Percentiles rank a stretch among this genome's conserved stretches.
phyloP scores from a whole-genome alignment of 805 yeast species.

The Candida peoriensis region DNA sequence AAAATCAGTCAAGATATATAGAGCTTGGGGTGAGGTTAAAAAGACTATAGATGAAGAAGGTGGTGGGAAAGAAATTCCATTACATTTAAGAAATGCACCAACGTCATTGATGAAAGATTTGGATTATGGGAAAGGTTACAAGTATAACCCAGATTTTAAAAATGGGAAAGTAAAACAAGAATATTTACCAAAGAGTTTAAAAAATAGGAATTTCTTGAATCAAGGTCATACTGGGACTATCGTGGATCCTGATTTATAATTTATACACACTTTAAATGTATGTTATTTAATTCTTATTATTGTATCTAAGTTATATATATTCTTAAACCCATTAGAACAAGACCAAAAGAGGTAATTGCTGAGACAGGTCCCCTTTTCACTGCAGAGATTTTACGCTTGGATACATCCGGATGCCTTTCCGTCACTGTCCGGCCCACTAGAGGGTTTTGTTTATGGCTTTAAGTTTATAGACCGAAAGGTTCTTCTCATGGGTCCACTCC shows the following conservation, averaged over 20 bases:
- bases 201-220: slow-evolving; percentile 43
- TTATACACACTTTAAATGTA: too few species aligned
- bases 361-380: too few species aligned
- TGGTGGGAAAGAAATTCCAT: slow-evolving; percentile 48
- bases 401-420: too few species aligned
- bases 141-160: slow-evolving; percentile 77
- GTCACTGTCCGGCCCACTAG: too few species aligned
- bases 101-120: slow-evolving; percentile 83
- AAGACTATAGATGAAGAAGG: slow-evolving; percentile 44
- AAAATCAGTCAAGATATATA: slow-evolving; percentile 81
- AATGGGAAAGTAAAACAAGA: slow-evolving; percentile 72
- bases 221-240: slow-evolving; percentile 51
- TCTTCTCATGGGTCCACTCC: too few species aligned
- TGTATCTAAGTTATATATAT: too few species aligned
- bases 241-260: slow-evolving; percentile 39
- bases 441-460: too few species aligned
- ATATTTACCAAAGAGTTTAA: slow-evolving; percentile 65
- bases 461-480: too few species aligned
- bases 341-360: too few species aligned
- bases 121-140: slow-evolving; percentile 81
- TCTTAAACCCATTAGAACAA: too few species aligned
- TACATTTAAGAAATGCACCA: slow-evolving; percentile 93
- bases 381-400: too few species aligned
- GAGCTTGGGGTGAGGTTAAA: slow-evolving; percentile 72
- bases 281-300: too few species aligned